Base-by-base conservation (phyloP, 345 rosid species). In the Mangifera indica region DNA sequence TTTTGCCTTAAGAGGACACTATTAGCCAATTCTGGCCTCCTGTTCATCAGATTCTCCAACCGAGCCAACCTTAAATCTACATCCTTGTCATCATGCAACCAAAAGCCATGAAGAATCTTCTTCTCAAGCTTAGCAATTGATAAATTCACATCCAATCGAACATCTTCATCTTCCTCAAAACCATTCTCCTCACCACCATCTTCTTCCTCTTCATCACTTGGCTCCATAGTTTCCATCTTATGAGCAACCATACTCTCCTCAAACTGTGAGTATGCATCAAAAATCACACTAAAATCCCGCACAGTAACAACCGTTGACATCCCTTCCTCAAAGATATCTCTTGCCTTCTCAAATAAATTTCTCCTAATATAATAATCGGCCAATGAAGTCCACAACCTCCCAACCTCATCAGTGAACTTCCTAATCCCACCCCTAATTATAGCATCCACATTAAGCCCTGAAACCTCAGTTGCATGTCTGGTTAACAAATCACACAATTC, bases 351-450 rank as follows among this genome's bases (percentile, higher is more conserved):
- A 22, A 86, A 85, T 80, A 92, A 80, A 8, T 82, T 78, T 79
- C 97, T 91, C 86, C 98, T 77, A 24, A 95, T 95, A 58, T 92
- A 95, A 75, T 92, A 95, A 84, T 95, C 99, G 4, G 99, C 96
- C 54, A 92, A 92, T 0, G 98, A 92, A 3, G 99, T 95, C 98
- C 98, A 95, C 70, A 92, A 69, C 84, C 89, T 85, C 21, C 99
- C 97, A 17, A 92, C 98, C 83, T 95, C 99, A 67, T 95, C 90
- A 0, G 96, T 91, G 71, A 89, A 92, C 87, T 89, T 95, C 82
- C 94, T 86, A 78, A 92, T 92, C 53, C 98, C 99, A 57, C 99
- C 99, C 71, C 98, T 89, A 24, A 95, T 95, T 52, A 92, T 92
- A 0, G 97, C 98, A 78, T 92, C 98, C 21, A 95, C 99, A 70